phyloP scores from a whole-genome alignment of 2,329 filamentous ascomycete genomes.

The Alternaria postmessia region DNA sequence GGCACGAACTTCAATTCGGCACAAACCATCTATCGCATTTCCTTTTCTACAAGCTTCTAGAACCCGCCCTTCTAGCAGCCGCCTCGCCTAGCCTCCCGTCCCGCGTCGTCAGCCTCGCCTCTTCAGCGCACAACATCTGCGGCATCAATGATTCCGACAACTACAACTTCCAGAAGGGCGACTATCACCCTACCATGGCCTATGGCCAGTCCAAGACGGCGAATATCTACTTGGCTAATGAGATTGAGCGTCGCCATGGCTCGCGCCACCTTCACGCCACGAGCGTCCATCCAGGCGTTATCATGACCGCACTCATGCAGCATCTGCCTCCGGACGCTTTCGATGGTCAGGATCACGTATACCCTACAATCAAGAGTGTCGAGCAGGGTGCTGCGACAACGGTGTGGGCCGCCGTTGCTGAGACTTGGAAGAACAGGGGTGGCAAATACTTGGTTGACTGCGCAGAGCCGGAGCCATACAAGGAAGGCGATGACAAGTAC shows the following conservation, averaged over 20 bases:
- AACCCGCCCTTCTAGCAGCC: slow-evolving; percentile 50
- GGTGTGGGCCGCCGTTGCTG: slow-evolving; percentile 55
- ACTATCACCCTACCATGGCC: slow-evolving; percentile 50
- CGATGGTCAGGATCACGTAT: slow-evolving; percentile 5
- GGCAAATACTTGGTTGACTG: slow-evolving; percentile 57
- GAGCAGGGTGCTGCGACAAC: slow-evolving; percentile 61
- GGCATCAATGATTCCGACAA: slow-evolving; percentile 50
- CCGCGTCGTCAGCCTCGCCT: slow-evolving; percentile 59
- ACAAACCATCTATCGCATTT: slow-evolving; percentile 61
- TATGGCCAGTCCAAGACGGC: slow-evolving; percentile 62
- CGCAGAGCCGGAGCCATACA: slow-evolving; percentile 21
- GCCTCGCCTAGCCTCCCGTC: slow-evolving; percentile 53
- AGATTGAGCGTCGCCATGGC: slow-evolving; percentile 60
- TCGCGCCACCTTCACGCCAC: slow-evolving; percentile 55
- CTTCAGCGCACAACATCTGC: slow-evolving; percentile 52
- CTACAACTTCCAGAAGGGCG: slow-evolving; percentile 46
- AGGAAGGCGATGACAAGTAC: slow-evolving; percentile 18
- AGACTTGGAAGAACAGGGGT: slow-evolving; percentile 57
- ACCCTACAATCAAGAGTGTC: slow-evolving; percentile 25
- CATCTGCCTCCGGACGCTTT: slow-evolving; percentile 8
- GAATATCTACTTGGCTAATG: slow-evolving; percentile 61
- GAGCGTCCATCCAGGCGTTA: slow-evolving; percentile 59
- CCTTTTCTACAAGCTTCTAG: slow-evolving; percentile 53
- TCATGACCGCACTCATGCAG: slow-evolving; percentile 45
- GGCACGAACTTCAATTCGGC: slow-evolving; percentile 51